Conservation (phyloP, 2,329 filamentous ascomycete genomes). For the Sporothrix phasma region DNA sequence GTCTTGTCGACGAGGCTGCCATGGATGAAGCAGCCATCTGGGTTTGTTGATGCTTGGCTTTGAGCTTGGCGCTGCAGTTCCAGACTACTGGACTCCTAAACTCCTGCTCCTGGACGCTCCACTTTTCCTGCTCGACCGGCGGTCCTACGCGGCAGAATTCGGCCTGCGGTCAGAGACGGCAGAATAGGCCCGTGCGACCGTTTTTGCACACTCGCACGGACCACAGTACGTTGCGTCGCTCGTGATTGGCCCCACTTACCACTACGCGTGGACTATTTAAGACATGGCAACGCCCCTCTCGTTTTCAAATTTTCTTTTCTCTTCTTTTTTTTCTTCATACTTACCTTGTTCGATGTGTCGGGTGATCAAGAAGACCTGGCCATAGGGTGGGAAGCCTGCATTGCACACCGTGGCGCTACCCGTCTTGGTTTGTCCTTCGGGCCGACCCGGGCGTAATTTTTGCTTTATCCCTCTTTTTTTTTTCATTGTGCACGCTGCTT, state of each 20-base stretch:
- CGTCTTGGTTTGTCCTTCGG: conserved; percentile 22
- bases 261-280: conserved; percentile 7
- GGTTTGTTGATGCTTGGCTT: too few relatives aligned
- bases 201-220: conserved; percentile 17
- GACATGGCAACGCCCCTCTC: neutral
- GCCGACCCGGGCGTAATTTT: conserved; percentile 22
- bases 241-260: neutral
- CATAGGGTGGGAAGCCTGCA: conserved; percentile 23
- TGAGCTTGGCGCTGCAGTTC: too few relatives aligned
- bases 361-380: conserved; percentile 22
- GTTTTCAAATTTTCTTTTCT: conserved; percentile 13
- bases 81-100: too few relatives aligned
- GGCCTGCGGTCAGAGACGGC: neutral
- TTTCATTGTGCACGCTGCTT: conserved; percentile 19
- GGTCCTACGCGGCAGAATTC: too few relatives aligned
- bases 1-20: too few relatives aligned
- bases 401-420: conserved; percentile 22
- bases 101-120: too few relatives aligned
- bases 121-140: too few relatives aligned
- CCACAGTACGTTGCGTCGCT: neutral
- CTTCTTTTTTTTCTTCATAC: conserved; percentile 21
- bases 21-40: too few relatives aligned
- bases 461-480: conserved; percentile 17
- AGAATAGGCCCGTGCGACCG: neutral
- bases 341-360: conserved; percentile 23